phyloP scores from a whole-genome alignment of 169 alveolate genomes.

The Cryptosporidium meleagridis region DNA sequence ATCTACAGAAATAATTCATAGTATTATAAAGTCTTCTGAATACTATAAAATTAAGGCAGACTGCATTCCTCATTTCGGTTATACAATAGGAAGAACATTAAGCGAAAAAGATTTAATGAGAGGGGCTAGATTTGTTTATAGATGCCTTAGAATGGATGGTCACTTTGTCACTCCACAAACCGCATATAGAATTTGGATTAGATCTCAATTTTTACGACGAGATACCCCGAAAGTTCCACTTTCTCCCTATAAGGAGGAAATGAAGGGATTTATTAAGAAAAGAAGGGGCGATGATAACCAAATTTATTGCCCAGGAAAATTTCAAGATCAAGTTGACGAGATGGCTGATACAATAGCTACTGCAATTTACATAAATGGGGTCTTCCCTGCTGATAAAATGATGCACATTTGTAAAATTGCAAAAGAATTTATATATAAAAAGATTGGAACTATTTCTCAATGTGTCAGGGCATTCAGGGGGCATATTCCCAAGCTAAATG shows the following conservation, averaged over 20 bases:
- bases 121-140: conserved; percentile 71
- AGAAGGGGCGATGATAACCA: conserved; percentile 38
- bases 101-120: conserved; percentile 31
- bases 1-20: conserved; percentile 51
- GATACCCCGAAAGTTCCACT: conserved; percentile 26
- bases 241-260: conserved; percentile 20
- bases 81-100: conserved; percentile 17
- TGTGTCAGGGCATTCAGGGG: conserved; percentile 25
- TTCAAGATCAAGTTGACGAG: conserved; percentile 49
- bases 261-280: conserved; percentile 47
- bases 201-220: conserved; percentile 43
- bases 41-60: conserved; percentile 52
- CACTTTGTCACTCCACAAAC: conserved; percentile 51
- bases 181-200: conserved; percentile 68
- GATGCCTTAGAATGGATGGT: conserved; percentile 74
- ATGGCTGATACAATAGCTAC: conserved; percentile 70
- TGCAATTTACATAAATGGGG: conserved; percentile 21
- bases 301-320: conserved; percentile 55
- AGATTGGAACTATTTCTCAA: not conserved
- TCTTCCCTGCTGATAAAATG: conserved; percentile 29
- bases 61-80: conserved; percentile 63
- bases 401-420: conserved; percentile 32
- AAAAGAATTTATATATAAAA: conserved; percentile 21
- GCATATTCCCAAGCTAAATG: not conserved
- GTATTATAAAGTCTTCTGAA: conserved; percentile 46